These are phyloP conservation scores for Claviceps monticola DNA, from an alignment of 2,329 filamentous ascomycete species.

Conservation along the genomic window DNA sequence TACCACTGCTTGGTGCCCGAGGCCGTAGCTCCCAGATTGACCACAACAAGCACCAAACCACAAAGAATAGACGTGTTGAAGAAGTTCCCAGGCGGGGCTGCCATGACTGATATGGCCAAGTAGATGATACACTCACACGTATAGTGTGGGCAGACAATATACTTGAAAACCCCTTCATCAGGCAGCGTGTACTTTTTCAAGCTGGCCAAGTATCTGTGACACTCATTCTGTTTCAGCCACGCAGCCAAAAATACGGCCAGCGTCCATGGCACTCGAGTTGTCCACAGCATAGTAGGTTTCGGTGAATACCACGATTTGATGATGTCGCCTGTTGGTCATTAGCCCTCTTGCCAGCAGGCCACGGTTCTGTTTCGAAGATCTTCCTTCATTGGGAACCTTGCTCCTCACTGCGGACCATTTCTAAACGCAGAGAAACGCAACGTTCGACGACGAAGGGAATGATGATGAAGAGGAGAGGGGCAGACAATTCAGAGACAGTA, in stretches of 20 bases:
- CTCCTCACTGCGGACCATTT: no score
- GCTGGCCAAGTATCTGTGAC: conserved; percentile 54
- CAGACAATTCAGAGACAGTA: not conserved
- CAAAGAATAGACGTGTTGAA: conserved; percentile 63
- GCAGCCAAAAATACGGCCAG: conserved; percentile 53
- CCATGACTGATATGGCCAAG: conserved; percentile 57
- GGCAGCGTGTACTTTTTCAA: conserved; percentile 77
- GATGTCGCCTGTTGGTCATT: conserved; percentile 16
- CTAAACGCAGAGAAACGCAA: not conserved
- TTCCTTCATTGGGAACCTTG: no score
- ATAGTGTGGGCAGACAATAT: conserved; percentile 78
- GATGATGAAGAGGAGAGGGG: not conserved
- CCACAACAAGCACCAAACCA: conserved; percentile 56
- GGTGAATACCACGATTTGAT: conserved; percentile 19
- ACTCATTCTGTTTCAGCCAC: conserved; percentile 60
- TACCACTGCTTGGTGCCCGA: conserved; percentile 70
- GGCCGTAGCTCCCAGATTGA: conserved; percentile 75
- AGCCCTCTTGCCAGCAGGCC: no score
- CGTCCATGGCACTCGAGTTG: conserved; percentile 26
- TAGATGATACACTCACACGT: conserved; percentile 80
- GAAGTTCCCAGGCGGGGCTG: conserved; percentile 51
- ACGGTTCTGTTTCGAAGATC: no score
- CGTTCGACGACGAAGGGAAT: not conserved
- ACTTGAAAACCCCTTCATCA: conserved; percentile 53
- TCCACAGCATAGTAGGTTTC: conserved; percentile 8